Conservation (phyloP, 805 yeast species). For the Huiozyma sinensis region DNA sequence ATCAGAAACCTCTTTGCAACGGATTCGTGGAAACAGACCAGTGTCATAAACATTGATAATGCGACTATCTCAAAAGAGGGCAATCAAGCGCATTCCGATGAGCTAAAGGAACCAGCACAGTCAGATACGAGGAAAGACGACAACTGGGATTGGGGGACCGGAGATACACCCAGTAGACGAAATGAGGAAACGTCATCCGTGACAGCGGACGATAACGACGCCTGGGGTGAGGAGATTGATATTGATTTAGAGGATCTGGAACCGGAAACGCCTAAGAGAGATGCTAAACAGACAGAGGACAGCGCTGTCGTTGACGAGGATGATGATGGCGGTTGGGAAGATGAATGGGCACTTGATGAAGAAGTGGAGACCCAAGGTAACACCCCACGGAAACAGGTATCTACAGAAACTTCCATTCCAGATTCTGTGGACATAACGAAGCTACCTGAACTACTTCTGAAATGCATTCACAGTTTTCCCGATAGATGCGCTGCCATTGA, state of each 20-base stretch:
- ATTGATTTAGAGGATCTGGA: constrained; percentile 10
- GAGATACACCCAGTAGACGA: constrained; percentile 3
- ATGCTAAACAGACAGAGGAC: constrained; percentile 1
- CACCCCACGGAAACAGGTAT: not conserved
- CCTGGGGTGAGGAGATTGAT: constrained; percentile 14
- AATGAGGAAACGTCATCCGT: not conserved
- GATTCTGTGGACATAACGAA: constrained; percentile 9
- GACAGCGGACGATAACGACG: constrained; percentile 4
- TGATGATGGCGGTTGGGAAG: constrained; percentile 17
- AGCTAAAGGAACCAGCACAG: too few species aligned
- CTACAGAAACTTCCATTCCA: not conserved
- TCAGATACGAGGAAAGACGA: not conserved
- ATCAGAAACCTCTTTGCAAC: constrained; percentile 10
- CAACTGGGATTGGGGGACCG: constrained; percentile 19
- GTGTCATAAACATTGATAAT: not conserved
- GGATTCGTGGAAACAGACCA: not conserved
- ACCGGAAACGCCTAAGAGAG: not conserved
- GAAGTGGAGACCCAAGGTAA: constrained; percentile 10
- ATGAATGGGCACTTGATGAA: constrained; percentile 11
- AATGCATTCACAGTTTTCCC: constrained; percentile 9
- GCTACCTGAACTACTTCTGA: constrained; percentile 11
- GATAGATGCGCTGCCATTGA: constrained; percentile 9
- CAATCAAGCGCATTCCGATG: not conserved
- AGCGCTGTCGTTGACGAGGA: constrained; percentile 3
- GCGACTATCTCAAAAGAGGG: not conserved